Evolutionary conservation across 140 eudicot species (phyloP), one percentile per base, ranked within the genome.

Genomic region (Cichorium intybus): DNA sequence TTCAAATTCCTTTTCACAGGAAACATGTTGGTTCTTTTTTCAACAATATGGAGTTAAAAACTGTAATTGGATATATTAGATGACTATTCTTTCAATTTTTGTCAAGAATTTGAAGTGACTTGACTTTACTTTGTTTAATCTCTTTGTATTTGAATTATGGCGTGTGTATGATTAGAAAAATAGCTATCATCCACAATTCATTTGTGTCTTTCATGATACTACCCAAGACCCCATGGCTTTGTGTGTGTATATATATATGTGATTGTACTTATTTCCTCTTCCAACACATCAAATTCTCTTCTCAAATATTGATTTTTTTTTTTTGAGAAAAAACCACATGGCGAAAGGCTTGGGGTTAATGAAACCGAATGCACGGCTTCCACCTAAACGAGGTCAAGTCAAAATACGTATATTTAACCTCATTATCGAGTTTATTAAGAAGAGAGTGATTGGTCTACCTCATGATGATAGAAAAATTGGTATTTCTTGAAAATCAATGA

Each of bases 381-480:
- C 79, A 8, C 79, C 79, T 34, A 66, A 64, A 66, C 79, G 79
- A 0, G 74, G 74, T 20, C 64, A 56, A 22, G 62, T 74, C 23
- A 74, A 58, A 27, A 24, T 57, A 16, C 69, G 69, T 15, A 74
- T 74, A 17, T 20, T 74, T 50, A 26, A 21, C 20, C 69, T 34
- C 51, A 37, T 66, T 10, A 12, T 74, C 21, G 31, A 35, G 50
- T 29, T 12, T 10, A 28, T 66, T 57, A 74, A 66, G 57, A 39
- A 66, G 47, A 74, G 27, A n/a, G 37, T 48, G 39, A 48, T 6
- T 22, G 5, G 62, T 33, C 24, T 66, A 59, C 56, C 9, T 10
- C 45, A 57, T 35, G 62, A 57, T 21, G 2, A 48, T 55, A 17
- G 7, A 29, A 23, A 43, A n/a, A n/a, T n/a, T 26, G 14, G 5